Conservation (phyloP, 1,284 basidiomycete species). For the Microbotryomycetes sp. region DNA sequence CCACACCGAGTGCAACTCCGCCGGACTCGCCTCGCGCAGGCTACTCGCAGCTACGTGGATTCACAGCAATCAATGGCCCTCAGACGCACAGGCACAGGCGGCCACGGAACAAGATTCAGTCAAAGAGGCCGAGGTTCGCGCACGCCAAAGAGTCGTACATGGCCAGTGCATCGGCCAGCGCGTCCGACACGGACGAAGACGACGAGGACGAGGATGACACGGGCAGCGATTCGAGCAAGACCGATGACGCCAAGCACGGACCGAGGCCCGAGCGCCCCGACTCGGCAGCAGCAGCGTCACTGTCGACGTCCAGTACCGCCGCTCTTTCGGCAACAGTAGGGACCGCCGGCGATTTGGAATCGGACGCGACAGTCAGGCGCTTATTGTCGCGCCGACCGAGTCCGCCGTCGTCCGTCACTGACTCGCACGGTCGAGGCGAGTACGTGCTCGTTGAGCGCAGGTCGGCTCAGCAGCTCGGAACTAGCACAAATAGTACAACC, state of each 20-base stretch:
- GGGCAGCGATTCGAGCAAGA: constrained; percentile 1
- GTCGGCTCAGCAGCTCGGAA: background rate
- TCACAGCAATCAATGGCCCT: background rate
- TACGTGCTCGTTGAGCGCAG: constrained; percentile 25
- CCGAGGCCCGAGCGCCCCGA: no score
- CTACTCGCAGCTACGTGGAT: background rate
- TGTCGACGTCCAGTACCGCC: no score
- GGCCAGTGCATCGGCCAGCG: constrained; percentile 18
- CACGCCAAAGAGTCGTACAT: background rate
- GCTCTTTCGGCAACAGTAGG: background rate
- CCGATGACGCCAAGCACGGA: constrained; percentile 5
- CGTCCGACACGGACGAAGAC: constrained; percentile 5
- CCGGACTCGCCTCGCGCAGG: background rate
- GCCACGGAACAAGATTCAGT: background rate
- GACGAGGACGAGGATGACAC: constrained; percentile 5
- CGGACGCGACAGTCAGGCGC: background rate
- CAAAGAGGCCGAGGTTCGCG: background rate
- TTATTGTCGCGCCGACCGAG: background rate
- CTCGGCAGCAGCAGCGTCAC: no score
- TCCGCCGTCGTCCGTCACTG: background rate
- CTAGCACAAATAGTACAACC: background rate
- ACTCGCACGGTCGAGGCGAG: constrained; percentile 12
- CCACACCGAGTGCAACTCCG: background rate
- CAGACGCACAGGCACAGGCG: background rate
- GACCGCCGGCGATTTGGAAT: background rate